A percentile compares a stretch with the other conserved stretches of the same genome.
Conservation (phyloP, 257 asterid species). For the Solanum habrochaites region DNA sequence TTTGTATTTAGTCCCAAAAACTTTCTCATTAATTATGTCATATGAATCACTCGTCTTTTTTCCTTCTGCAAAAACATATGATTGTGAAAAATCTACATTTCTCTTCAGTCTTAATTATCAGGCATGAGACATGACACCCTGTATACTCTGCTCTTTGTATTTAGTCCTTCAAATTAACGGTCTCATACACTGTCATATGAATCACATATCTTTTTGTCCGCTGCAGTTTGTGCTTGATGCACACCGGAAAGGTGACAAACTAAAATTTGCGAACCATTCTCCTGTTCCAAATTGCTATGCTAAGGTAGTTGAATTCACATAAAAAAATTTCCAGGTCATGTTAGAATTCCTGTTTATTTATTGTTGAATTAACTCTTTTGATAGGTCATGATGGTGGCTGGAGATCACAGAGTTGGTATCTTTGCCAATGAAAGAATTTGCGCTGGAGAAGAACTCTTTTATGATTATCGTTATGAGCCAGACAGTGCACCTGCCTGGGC, state of each 20-base stretch:
- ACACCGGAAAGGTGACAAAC: slow-evolving; percentile 82
- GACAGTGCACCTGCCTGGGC: slow-evolving; percentile 99
- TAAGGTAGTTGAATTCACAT: slow-evolving; percentile 30
- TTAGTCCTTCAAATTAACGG: background rate
- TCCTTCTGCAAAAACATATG: slow-evolving; percentile 10
- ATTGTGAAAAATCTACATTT: slow-evolving; percentile 2
- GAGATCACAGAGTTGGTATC: slow-evolving; percentile 94
- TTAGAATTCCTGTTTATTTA: background rate
- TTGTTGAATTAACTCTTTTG: background rate
- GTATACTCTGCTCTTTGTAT: background rate
- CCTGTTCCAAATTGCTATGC: slow-evolving; percentile 96
- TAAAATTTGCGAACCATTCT: slow-evolving; percentile 98
- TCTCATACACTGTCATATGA: background rate
- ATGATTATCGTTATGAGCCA: slow-evolving; percentile 79
- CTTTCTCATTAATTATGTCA: background rate
- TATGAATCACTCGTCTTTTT: background rate
- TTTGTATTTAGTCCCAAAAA: background rate
- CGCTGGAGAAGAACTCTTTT: slow-evolving; percentile 93
- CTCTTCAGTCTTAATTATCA: slow-evolving; percentile 82
- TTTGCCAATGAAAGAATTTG: slow-evolving; percentile 71
- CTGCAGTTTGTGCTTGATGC: slow-evolving; percentile 94
- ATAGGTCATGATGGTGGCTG: slow-evolving; percentile 94
- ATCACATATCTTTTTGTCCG: background rate
- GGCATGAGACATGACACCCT: slow-evolving; percentile 25
- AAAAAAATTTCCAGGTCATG: background rate